Evolutionary conservation across 2,329 filamentous ascomycete genomes (phyloP), one percentile per base, ranked within the genome.

Genomic region (Scleromitrula shiraiana): DNA sequence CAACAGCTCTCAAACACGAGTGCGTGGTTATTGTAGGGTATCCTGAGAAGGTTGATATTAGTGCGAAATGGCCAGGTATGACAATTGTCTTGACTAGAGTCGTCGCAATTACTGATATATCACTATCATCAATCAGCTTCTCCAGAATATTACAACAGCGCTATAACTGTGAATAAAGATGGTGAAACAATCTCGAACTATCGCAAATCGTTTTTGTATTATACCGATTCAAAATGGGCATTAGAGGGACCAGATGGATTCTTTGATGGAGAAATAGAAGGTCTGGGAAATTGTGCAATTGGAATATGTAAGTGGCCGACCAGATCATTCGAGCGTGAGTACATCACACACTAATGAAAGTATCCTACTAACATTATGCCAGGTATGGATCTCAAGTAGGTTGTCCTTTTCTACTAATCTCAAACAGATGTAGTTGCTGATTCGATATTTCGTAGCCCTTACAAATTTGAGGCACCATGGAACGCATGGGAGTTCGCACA

Each of bases 11-110:
- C 19, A 80, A 80, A 56, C 72, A 84, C 58, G 71, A 81, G 50
- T 89, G 84, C 59, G 68, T 74, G 41, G 83, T 91, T 0, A 75
- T 77, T 0, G 77, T 80, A 1, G 86, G 87, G 0, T 93, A 91
- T 47, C 86, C 87, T 0, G 87, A 91, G 49, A 78, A 76, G 56
- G 76, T 76, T 0, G 78, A 83, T 44, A 60, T 75, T 0, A 61
- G 68, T 0, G 43, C 62, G 1, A 68, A 70, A 20, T 80, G 76
- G 73, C 78, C 78, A 0, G 54, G 59, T 20, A 63, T 60, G 0
- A 53, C 77, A 75, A 23, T 78, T 10, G 3, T 8, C 14, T 14
- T 14, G 22, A n/a, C n/a, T n/a, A n/a, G n/a, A n/a, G n/a, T n/a
- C n/a, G n/a, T n/a, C n/a, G n/a, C n/a, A n/a, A n/a, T n/a, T n/a